A percentile compares a stretch with the other conserved stretches of the same genome.
phyloP scores from a whole-genome alignment of 768 basidiomycete genomes.

The Podaxis sp. region DNA sequence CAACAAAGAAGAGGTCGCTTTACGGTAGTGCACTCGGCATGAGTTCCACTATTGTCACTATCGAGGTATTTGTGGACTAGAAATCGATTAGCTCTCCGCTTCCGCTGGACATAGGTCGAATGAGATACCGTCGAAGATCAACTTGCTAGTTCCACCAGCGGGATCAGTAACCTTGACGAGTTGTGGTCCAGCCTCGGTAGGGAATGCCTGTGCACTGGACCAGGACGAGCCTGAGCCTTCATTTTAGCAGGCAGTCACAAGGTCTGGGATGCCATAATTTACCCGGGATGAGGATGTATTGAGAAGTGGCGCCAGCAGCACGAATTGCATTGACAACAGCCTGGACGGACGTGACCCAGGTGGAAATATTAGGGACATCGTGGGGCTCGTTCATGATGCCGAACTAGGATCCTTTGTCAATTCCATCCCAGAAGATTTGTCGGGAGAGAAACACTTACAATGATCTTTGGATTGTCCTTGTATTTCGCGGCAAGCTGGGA shows the following conservation, averaged over 20 bases:
- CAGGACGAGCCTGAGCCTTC: slow-evolving; percentile 25
- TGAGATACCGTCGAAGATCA: slow-evolving; percentile 46
- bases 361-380: slow-evolving; percentile 41
- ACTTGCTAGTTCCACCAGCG: slow-evolving; percentile 38
- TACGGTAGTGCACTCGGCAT: slow-evolving; percentile 32
- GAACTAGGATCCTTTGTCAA: slow-evolving; percentile 21
- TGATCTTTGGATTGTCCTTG: slow-evolving; percentile 36
- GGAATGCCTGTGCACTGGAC: slow-evolving; percentile 32
- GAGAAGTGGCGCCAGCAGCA: slow-evolving; percentile 49
- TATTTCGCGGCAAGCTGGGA: slow-evolving; percentile 50
- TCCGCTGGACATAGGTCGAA: not conserved
- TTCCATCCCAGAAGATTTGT: not conserved
- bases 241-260: not conserved
- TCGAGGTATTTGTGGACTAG: slow-evolving; percentile 62
- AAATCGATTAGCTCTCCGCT: not conserved
- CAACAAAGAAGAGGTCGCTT: slow-evolving; percentile 1
- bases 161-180: slow-evolving; percentile 42
- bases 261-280: slow-evolving; percentile 17
- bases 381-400: slow-evolving; percentile 62
- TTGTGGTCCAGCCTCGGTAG: slow-evolving; percentile 45
- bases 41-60: slow-evolving; percentile 45
- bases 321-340: slow-evolving; percentile 61
- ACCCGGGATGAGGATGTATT: slow-evolving; percentile 59
- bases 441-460: slow-evolving; percentile 34
- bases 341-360: slow-evolving; percentile 52